A percentile compares a stretch with the other conserved stretches of the same genome.
Conservation (phyloP, 2,329 filamentous ascomycete genomes). For the Aspergillus carbonarius region DNA sequence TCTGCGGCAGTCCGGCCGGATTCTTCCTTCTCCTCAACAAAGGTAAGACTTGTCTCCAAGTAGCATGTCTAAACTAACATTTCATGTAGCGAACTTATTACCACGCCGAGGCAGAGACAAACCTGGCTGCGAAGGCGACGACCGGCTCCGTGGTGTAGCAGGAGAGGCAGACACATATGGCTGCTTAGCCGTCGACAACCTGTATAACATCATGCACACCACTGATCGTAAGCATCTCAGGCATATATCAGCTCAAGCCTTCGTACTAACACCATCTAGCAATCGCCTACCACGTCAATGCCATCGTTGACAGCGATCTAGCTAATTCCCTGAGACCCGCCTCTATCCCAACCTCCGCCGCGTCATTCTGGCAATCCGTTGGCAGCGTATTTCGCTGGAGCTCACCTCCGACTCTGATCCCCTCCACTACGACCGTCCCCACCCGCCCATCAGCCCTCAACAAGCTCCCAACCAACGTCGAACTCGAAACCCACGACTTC, state of each 20-base stretch:
- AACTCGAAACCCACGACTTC: constrained; percentile 95
- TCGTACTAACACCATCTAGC: constrained; percentile 55
- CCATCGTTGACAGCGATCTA: constrained; percentile 79
- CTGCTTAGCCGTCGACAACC: constrained; percentile 89
- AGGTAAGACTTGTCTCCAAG: constrained; percentile 24
- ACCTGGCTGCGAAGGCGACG: constrained; percentile 66
- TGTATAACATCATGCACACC: constrained; percentile 87
- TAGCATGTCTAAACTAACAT: constrained; percentile 36
- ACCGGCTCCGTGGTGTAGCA: constrained; percentile 63
- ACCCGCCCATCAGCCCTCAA: constrained; percentile 57
- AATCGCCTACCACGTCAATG: constrained; percentile 90
- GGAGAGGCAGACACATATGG: constrained; percentile 80
- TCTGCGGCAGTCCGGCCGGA: constrained; percentile 84
- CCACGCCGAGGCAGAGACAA: constrained; percentile 77
- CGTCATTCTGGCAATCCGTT: constrained; percentile 64
- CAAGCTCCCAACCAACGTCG: constrained; percentile 68
- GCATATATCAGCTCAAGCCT: background rate
- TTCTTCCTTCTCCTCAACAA: constrained; percentile 90
- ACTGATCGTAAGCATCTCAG: constrained; percentile 55
- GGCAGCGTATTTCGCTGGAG: constrained; percentile 62
- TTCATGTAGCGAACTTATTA: constrained; percentile 56
- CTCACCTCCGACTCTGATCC: constrained; percentile 51
- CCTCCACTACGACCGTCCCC: constrained; percentile 68
- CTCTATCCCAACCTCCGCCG: constrained; percentile 71
- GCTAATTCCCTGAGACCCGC: constrained; percentile 73